Conservation (phyloP, 1,284 basidiomycete species). For the Ceratobasidium sp. region DNA sequence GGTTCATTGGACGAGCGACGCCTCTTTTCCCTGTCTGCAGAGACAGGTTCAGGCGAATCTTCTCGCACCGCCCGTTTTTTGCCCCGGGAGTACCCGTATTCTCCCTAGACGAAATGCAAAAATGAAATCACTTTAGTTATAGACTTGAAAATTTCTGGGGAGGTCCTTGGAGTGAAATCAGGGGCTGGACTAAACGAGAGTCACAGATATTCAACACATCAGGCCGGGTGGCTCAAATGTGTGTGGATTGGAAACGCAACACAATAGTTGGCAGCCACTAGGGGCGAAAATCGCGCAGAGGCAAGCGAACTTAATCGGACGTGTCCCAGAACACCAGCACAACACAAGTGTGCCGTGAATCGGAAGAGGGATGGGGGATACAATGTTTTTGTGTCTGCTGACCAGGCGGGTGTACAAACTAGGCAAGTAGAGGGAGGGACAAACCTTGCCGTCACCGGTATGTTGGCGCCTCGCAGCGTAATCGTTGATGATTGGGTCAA, state of each 20-base stretch:
- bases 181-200: conserved; percentile 1
- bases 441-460: conserved; percentile 38
- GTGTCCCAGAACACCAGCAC: neutral
- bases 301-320: conserved; percentile 13
- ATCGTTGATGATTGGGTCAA: conserved; percentile 71
- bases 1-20: conserved; percentile 14
- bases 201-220: neutral
- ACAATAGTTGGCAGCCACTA: neutral
- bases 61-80: conserved; percentile 26
- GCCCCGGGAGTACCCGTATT: conserved; percentile 35
- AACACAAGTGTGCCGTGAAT: conserved; percentile 3
- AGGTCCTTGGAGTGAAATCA: conserved; percentile 2
- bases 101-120: conserved; percentile 21
- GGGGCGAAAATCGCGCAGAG: conserved; percentile 39
- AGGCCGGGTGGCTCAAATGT: neutral
- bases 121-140: neutral
- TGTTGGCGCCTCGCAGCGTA: conserved; percentile 50
- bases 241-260: conserved; percentile 8
- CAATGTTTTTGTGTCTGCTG: conserved; percentile 12
- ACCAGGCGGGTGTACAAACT: conserved; percentile 19
- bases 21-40: conserved; percentile 12
- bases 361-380: neutral
- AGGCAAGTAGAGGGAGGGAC: conserved; percentile 3
- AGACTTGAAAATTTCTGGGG: conserved; percentile 13
- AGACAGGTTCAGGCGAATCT: conserved; percentile 9